Conservation (phyloP, 106 monocot genomes). For the Posidonia australis region DNA sequence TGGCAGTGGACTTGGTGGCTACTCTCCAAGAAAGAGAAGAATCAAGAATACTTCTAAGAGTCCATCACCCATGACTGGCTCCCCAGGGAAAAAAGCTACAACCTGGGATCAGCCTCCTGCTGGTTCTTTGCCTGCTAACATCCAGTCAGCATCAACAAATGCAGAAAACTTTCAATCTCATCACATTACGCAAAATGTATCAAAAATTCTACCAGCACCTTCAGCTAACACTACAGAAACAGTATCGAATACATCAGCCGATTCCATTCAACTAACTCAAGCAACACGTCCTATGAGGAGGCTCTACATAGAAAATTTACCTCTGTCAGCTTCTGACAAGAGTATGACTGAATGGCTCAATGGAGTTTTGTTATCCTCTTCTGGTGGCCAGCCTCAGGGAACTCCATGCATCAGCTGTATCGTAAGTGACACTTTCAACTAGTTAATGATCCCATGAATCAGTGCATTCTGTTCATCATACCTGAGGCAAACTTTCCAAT, state of each 20-base stretch:
- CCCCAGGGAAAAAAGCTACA: constrained; percentile 48
- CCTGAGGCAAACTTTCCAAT: not conserved
- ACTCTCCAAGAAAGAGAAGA: constrained; percentile 92
- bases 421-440: constrained; percentile 31
- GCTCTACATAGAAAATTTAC: constrained; percentile 84
- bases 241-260: constrained; percentile 24
- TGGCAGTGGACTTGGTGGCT: constrained; percentile 78
- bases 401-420: constrained; percentile 86
- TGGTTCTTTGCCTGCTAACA: constrained; percentile 17
- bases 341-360: constrained; percentile 59
- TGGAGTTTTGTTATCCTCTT: constrained; percentile 43
- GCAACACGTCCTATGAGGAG: constrained; percentile 89
- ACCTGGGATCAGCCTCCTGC: constrained; percentile 84
- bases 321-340: constrained; percentile 57
- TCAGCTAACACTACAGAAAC: constrained; percentile 15
- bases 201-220: constrained; percentile 18
- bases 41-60: constrained; percentile 35
- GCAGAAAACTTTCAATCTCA: not conserved
- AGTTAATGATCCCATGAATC: not conserved
- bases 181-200: not conserved
- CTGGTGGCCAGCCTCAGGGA: constrained; percentile 35
- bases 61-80: constrained; percentile 40
- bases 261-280: constrained; percentile 84
- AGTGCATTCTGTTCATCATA: not conserved
- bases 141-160: constrained; percentile 22